Base-by-base conservation (phyloP, 371 early-diverging fungal species). In the Apophysomyces variabilis region DNA sequence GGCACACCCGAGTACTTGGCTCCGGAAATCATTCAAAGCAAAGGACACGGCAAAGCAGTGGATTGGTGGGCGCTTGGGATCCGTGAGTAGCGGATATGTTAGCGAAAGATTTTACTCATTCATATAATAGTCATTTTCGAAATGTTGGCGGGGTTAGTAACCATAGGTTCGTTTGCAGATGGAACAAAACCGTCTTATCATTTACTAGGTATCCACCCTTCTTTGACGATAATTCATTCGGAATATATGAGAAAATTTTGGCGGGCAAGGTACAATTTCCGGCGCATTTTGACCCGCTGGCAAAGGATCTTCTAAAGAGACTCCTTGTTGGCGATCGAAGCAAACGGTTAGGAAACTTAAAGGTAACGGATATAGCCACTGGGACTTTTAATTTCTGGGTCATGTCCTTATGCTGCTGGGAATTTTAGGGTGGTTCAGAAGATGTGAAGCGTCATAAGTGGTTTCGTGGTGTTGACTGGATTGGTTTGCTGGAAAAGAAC, bases 51-150 rank as follows among this genome's bases (percentile, higher is more conserved):
- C 18, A 91, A 92, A 74, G 94, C 96, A 7, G 99, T 96, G 4
- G 99, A 99, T 80, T 97, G 96, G 95, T 99, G 97, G 95, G 96
- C 99, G 6, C 81, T 99, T 54, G 99, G 99, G 35, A 90, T 99
- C 50, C 83, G 54, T 50, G 54, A 50, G 54, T 50, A 50, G 54
- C 35, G 16, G 41, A 41, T 41, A 13, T 50, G 9, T 21, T 50
- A 50, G 21, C 54, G 18, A 50, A 21, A 21, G 9, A n/a, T 50
- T 3, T 50, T 50, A 50, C 54, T 50, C 54, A 50, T 50, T 50
- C 16, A 21, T 50, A 50, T 26, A 26, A 26, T 50, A 50, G 54
- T 99, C 44, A 92, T 99, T 44, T 99, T 94, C 79, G 99, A 99
- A 86, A 93, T 96, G 89, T 74, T 93, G 74, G 91, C 90, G 38